These are phyloP conservation scores for Aechmea fasciata DNA, from an alignment of 176 grass and related monocot genomes.

Conservation along the genomic window DNA sequence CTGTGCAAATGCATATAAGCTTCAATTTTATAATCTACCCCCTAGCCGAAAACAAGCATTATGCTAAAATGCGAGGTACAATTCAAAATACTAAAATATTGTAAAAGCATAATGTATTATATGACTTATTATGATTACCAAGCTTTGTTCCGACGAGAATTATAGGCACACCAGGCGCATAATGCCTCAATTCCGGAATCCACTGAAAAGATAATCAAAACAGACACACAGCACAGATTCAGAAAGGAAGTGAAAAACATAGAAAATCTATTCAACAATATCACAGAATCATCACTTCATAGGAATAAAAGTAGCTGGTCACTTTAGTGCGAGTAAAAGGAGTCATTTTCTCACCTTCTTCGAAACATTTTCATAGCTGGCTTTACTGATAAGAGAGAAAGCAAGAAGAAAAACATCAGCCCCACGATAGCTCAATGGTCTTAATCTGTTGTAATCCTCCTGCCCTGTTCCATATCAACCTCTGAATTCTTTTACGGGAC, in stretches of 20 bases:
- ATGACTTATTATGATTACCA: slow-evolving; percentile 33
- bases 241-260: neutral
- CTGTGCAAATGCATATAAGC: too few species aligned
- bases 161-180: slow-evolving; percentile 54
- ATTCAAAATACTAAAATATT: neutral
- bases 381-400: slow-evolving; percentile 29
- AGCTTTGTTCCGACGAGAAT: slow-evolving; percentile 85
- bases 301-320: too few species aligned
- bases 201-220: slow-evolving; percentile 34
- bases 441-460: slow-evolving; percentile 33
- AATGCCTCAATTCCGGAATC: slow-evolving; percentile 75
- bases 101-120: neutral
- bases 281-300: too few species aligned
- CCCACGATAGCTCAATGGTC: slow-evolving; percentile 30
- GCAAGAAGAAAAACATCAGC: slow-evolving; percentile 34
- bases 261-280: too few species aligned
- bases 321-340: neutral
- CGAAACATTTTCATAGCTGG: slow-evolving; percentile 29
- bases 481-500: neutral
- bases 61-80: neutral
- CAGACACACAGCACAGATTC: neutral
- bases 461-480: slow-evolving; percentile 11
- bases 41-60: neutral
- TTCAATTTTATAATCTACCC: neutral
- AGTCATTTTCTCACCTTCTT: slow-evolving; percentile 21